These are phyloP conservation scores for Eremomyces bilateralis DNA, from an alignment of 495 filamentous ascomycete genomes.

Conservation along the genomic window DNA sequence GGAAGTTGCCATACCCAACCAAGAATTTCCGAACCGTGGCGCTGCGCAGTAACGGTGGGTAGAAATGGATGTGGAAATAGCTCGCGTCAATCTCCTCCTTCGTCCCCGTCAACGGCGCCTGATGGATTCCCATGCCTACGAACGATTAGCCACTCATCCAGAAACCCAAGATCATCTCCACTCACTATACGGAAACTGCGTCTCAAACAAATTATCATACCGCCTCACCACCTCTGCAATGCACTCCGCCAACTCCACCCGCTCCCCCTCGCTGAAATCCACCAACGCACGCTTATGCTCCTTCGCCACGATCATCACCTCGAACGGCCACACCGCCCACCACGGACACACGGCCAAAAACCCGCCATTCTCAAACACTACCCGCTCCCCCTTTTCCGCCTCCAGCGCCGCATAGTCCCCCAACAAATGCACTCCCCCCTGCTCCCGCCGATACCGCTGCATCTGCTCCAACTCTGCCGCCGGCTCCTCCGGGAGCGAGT, in stretches of 20 bases:
- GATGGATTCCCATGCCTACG: slow-evolving; percentile 57
- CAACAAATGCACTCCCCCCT: slow-evolving; percentile 51
- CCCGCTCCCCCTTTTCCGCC: slow-evolving; percentile 54
- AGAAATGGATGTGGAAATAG: slow-evolving; percentile 94
- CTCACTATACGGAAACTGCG: slow-evolving; percentile 78
- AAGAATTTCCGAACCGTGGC: slow-evolving; percentile 90
- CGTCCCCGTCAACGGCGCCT: slow-evolving; percentile 74
- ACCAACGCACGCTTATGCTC: slow-evolving; percentile 60
- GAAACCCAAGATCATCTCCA: slow-evolving; percentile 1
- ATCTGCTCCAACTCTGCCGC: slow-evolving; percentile 55
- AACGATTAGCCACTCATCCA: no score
- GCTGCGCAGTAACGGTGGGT: slow-evolving; percentile 77
- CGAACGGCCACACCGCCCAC: slow-evolving; percentile 97
- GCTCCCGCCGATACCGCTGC: slow-evolving; percentile 47
- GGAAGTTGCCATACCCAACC: slow-evolving; percentile 38
- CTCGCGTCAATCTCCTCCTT: slow-evolving; percentile 65
- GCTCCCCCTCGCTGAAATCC: slow-evolving; percentile 50
- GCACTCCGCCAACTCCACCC: slow-evolving; percentile 49
- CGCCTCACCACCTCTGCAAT: slow-evolving; percentile 69
- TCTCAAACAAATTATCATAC: slow-evolving; percentile 96
- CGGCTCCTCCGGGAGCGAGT: slow-evolving; percentile 71
- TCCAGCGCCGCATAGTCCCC: slow-evolving; percentile 76
- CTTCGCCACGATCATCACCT: slow-evolving; percentile 76
- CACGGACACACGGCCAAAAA: slow-evolving; percentile 83
- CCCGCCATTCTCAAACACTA: slow-evolving; percentile 64